These are phyloP conservation scores for Chaetomiaceae sp. DNA, from an alignment of 2,329 filamentous ascomycete genomes.

Conservation along the genomic window DNA sequence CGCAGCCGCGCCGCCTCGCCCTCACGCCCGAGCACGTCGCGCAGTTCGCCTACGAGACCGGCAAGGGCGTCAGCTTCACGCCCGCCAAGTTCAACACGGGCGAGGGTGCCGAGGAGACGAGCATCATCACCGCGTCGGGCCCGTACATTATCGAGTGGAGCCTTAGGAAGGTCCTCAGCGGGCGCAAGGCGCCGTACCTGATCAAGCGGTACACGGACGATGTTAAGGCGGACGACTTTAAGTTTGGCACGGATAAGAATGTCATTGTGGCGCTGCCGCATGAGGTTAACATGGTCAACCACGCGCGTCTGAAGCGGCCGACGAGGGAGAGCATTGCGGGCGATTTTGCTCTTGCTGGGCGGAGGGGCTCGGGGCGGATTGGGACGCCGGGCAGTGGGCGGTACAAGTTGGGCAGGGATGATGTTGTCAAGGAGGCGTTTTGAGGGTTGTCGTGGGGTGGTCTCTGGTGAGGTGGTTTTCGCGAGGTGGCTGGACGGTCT, in stretches of 20 bases:
- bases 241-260: slow-evolving; percentile 94
- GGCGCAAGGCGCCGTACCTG: slow-evolving; percentile 81
- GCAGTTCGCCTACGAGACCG: slow-evolving; percentile 96
- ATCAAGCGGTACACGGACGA: slow-evolving; percentile 96
- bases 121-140: slow-evolving; percentile 93
- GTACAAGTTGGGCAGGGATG: slow-evolving; percentile 72
- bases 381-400: slow-evolving; percentile 52
- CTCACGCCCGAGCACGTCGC: slow-evolving; percentile 89
- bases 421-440: slow-evolving; percentile 57
- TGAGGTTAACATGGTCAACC: slow-evolving; percentile 96
- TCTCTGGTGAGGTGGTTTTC: background rate
- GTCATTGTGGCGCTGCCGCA: slow-evolving; percentile 96
- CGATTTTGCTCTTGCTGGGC: slow-evolving; percentile 41
- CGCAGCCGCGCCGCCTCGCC: slow-evolving; percentile 83
- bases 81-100: slow-evolving; percentile 92
- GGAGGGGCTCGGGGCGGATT: slow-evolving; percentile 49
- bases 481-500: background rate
- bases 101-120: slow-evolving; percentile 74
- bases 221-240: slow-evolving; percentile 98
- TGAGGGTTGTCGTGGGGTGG: background rate
- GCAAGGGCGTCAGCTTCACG: slow-evolving; percentile 80
- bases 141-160: slow-evolving; percentile 98
- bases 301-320: slow-evolving; percentile 76
- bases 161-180: slow-evolving; percentile 79
- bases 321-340: slow-evolving; percentile 89